Conservation (phyloP, 345 rosid species). For the Gossypium longicalyx region DNA sequence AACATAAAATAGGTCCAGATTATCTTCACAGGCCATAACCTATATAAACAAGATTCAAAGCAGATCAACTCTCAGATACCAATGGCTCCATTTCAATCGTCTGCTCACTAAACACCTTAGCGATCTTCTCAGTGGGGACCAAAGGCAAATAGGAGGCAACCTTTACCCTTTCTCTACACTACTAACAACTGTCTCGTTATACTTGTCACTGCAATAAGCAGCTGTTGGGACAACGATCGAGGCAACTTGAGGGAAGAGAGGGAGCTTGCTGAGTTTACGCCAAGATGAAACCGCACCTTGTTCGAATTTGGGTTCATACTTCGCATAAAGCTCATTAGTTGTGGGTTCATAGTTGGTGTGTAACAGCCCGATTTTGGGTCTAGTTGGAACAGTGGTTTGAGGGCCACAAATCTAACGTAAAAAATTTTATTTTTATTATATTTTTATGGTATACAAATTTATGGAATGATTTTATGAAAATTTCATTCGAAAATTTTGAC, state of each 20-base stretch:
- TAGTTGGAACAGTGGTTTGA: too few relatives aligned
- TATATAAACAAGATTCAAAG: background rate
- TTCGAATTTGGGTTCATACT: constrained; percentile 84
- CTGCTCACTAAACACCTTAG: constrained; percentile 49
- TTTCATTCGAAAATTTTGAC: too few relatives aligned
- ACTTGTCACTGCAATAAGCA: constrained; percentile 69
- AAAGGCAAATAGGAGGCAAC: constrained; percentile 68
- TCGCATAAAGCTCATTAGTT: constrained; percentile 41
- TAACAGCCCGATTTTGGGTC: too few relatives aligned
- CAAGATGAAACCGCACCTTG: constrained; percentile 70
- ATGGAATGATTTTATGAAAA: too few relatives aligned
- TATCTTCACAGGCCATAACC: background rate
- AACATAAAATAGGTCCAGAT: background rate
- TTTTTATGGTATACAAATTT: too few relatives aligned
- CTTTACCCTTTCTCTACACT: constrained; percentile 75
- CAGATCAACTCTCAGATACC: constrained; percentile 26
- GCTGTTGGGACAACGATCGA: constrained; percentile 75
- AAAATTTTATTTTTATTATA: too few relatives aligned
- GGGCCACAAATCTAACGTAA: too few relatives aligned
- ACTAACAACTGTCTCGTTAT: constrained; percentile 59
- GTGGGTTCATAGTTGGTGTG: constrained; percentile 49
- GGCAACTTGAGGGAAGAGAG: constrained; percentile 73
- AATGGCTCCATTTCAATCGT: constrained; percentile 30
- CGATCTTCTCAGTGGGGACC: constrained; percentile 83
- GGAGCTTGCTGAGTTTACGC: constrained; percentile 77